Evolutionary conservation across 2,329 filamentous ascomycete genomes (phyloP), one percentile per base, ranked within the genome.

Genomic region (Stachybotrys chlorohalonatus): DNA sequence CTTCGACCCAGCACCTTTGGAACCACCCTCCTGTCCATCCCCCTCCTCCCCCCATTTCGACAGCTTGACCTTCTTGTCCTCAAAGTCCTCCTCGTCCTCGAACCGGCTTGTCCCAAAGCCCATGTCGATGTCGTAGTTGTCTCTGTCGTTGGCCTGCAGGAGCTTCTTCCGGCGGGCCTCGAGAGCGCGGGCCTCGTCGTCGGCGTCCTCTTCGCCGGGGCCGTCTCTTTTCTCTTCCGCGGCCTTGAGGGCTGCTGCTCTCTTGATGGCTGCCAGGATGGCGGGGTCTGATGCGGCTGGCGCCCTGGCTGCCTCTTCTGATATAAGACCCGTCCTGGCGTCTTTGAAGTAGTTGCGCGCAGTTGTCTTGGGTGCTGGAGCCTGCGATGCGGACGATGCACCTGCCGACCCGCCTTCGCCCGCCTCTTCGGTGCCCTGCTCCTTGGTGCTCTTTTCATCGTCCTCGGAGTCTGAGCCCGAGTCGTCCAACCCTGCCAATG

Each of bases 101-200:
- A 90, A 86, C 31, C 93, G 81, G 65, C 87, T 94, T 17, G 85
- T 89, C 39, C 94, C 94, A 65, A 99, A 97, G 57, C 92, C 93
- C 77, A 97, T 83, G 65, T 99, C 94, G 73, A 99, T 81, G 71
- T 99, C 93, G 55, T 93, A 85, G 51, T 91, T 84, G 67, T 97
- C 93, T 51, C 92, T 82, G 61, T 89, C 87, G 54, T 85, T 83
- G 56, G 80, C 80, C 62, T 85, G 77, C 6, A 96, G 76, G 75
- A 96, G 87, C 60, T 82, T 86, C 68, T 84, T 86, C 52, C 86
- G 82, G 7, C 87, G 85, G 52, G 85, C 84, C 58, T 86, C 81
- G 57, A 84, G 82, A 1, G 82, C 82, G 62, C 71, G 74, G 6
- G 75, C 60, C 17, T 62, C 61, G 7, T 52, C 56, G 2, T 63